Conservation (phyloP, 1,284 basidiomycete species). For the Trichosporon sp. region DNA sequence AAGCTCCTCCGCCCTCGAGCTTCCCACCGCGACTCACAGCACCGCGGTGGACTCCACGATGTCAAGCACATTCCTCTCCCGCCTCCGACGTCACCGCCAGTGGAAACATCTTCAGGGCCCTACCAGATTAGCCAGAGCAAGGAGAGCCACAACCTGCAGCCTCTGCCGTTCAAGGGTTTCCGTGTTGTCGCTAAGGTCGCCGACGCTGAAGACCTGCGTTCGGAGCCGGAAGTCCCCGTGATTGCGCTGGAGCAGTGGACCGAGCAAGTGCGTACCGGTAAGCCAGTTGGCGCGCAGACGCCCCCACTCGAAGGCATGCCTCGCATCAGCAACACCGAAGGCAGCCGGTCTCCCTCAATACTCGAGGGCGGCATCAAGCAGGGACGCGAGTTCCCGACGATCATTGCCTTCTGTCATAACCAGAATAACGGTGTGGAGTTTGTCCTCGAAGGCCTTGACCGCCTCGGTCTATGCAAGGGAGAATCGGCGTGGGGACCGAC, state of each 20-base stretch:
- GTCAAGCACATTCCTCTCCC: conserved; percentile 24
- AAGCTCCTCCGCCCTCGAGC: conserved; percentile 48
- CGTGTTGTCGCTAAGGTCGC: conserved; percentile 54
- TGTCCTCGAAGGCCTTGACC: conserved; percentile 56
- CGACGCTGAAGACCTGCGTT: conserved; percentile 46
- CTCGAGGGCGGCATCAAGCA: conserved; percentile 16
- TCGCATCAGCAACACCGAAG: neutral
- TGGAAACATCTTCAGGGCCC: conserved; percentile 18
- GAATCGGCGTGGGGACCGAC: conserved; percentile 56
- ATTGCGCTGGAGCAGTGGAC: conserved; percentile 36
- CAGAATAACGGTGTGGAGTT: conserved; percentile 56
- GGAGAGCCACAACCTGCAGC: conserved; percentile 35
- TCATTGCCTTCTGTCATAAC: conserved; percentile 56
- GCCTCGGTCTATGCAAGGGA: conserved; percentile 54
- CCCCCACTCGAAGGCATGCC: conserved; percentile 25
- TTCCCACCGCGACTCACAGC: conserved; percentile 23
- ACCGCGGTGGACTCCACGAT: conserved; percentile 9
- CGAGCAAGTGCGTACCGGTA: conserved; percentile 33
- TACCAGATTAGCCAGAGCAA: neutral
- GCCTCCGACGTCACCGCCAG: conserved; percentile 28
- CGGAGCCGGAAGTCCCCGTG: conserved; percentile 36
- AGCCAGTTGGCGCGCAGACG: conserved; percentile 29
- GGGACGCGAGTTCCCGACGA: conserved; percentile 54
- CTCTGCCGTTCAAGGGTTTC: conserved; percentile 54
- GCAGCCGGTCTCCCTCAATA: conserved; percentile 22